A percentile compares a stretch with the other conserved stretches of the same genome.
Conservation (phyloP, 2,329 filamentous ascomycete genomes). For the Epichloe uncinata region DNA sequence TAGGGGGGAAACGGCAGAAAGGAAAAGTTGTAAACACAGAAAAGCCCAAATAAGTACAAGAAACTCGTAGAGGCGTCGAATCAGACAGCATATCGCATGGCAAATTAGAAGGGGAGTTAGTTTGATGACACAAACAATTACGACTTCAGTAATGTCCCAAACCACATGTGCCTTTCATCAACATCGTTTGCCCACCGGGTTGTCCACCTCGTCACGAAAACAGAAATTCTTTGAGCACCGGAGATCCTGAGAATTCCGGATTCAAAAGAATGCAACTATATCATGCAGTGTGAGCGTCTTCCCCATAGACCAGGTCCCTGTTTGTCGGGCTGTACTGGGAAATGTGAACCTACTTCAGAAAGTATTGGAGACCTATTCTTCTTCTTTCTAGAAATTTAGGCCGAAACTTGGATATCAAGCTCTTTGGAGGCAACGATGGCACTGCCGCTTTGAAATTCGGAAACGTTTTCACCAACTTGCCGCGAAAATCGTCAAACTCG, state of each 20-base stretch:
- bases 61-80: background rate
- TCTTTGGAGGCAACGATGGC: slow-evolving; percentile 84
- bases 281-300: slow-evolving; percentile 7
- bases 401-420: slow-evolving; percentile 73
- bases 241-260: slow-evolving; percentile 12
- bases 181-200: background rate
- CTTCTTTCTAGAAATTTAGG: slow-evolving; percentile 77
- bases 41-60: background rate
- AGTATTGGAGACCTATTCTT: slow-evolving; percentile 74
- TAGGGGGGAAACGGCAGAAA: background rate
- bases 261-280: slow-evolving; percentile 11
- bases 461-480: slow-evolving; percentile 63
- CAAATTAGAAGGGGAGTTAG: background rate
- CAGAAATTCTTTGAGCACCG: slow-evolving; percentile 12
- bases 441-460: slow-evolving; percentile 75
- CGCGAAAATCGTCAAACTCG: slow-evolving; percentile 76
- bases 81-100: background rate
- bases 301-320: background rate
- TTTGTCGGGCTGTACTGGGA: background rate
- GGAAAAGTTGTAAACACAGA: background rate
- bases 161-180: background rate
- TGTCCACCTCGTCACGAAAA: slow-evolving; percentile 7
- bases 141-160: background rate
- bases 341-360: slow-evolving; percentile 60
- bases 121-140: background rate